Base-by-base conservation (phyloP, 176 grass and related monocot species). In the Eleusine indica region DNA sequence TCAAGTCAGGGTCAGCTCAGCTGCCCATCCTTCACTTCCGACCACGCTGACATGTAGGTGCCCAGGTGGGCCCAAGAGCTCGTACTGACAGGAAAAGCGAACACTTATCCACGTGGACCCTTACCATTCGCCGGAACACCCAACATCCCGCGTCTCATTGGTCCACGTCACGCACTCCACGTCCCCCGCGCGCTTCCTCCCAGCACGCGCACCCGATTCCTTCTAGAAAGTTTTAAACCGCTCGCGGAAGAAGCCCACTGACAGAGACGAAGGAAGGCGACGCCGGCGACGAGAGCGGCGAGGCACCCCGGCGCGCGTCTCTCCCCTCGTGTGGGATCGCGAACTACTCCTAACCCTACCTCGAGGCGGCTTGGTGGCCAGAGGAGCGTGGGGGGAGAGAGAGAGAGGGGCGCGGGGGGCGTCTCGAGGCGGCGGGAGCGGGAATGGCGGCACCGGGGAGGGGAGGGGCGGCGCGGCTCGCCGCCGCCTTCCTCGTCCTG, bases 141-240 rank as follows among this genome's bases (percentile, higher is more conserved):
- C 2, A 28, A 4, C 4, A 4, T 3, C 42, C 67, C 7, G 68
- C 2, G 37, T 69, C 75, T 56, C 39, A 90, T 90, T 90, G 88
- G 84, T 73, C 80, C 88, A 90, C 88, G 84, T 80, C 88, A 79
- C 74, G 30, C 16, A 9, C 8, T 83, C 84, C 80, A 87, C 88
- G 88, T 90, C 73, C 74, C 49, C 60, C 60, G 25, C 46, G 39
- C 44, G 17, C 77, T 51, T 7, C 63, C 48, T 10, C 46, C 22
- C 74, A 16, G 21, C 21, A 10, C 14, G 37, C 0, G 53, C 67
- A 43, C 61, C 62, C 28, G 58, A 83, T 83, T 83, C 73, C 51
- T 87, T 87, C 80, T 70, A 61, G 88, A 83, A 75, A 57, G 80
- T 64, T 74, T 86, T 75, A 83, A 68, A 75, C 68, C 25, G 80